These are phyloP conservation scores for Casaregolazyma suthepensis DNA, from an alignment of 1,139 yeast genomes.

Conservation along the genomic window DNA sequence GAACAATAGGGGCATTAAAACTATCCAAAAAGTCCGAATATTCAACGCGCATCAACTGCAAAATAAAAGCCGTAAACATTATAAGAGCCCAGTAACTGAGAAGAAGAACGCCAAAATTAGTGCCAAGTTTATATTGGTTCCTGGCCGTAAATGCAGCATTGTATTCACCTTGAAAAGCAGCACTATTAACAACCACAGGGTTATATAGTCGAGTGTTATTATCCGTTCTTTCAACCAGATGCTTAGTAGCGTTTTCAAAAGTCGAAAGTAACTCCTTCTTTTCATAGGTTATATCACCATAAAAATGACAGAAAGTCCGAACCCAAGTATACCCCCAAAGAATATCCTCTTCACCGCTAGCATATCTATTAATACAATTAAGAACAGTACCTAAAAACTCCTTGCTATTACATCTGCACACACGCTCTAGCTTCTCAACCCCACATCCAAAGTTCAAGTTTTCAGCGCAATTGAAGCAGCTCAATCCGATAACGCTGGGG, in stretches of 20 bases:
- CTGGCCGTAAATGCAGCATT: constrained; percentile 18
- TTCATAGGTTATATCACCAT: constrained; percentile 14
- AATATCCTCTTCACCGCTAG: constrained; percentile 18
- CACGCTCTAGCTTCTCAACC: constrained; percentile 9
- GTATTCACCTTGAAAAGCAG: constrained; percentile 15
- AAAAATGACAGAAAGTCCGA: constrained; percentile 16
- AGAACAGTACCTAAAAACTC: constrained; percentile 22
- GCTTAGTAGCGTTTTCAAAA: constrained; percentile 11
- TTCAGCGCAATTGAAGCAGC: constrained; percentile 25
- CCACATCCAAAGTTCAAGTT: constrained; percentile 21
- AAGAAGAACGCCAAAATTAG: constrained; percentile 16
- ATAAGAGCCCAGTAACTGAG: constrained; percentile 19
- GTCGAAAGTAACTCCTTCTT: constrained; percentile 14
- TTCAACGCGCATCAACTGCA: constrained; percentile 7
- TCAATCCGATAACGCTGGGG: constrained; percentile 21
- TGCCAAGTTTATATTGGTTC: constrained; percentile 17
- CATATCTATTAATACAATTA: constrained; percentile 19
- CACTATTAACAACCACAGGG: constrained; percentile 14
- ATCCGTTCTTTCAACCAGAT: constrained; percentile 10
- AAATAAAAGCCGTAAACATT: constrained; percentile 7
- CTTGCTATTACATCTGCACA: constrained; percentile 20
- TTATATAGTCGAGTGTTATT: constrained; percentile 4
- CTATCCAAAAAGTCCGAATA: constrained; percentile 10
- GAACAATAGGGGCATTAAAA: constrained; percentile 6
- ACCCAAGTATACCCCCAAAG: constrained; percentile 19